A percentile compares a stretch with the other conserved stretches of the same genome.
Conservation (phyloP, 352 stramenopile species). For the Globisporangium spiculum region DNA sequence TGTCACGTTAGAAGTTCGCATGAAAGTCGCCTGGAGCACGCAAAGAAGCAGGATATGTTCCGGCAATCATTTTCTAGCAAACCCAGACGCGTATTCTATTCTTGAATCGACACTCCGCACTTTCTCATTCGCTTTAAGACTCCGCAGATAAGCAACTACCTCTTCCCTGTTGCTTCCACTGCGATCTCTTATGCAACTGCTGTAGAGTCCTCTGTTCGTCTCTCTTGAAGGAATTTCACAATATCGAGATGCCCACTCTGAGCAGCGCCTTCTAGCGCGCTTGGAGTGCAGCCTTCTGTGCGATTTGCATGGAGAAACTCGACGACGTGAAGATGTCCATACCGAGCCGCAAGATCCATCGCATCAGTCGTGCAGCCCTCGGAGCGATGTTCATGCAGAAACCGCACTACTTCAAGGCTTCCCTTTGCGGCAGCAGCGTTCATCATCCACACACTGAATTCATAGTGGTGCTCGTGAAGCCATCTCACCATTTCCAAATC, state of each 20-base stretch:
- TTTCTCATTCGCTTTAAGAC: not conserved
- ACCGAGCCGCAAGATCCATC: constrained; percentile 8
- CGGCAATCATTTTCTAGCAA: too few relatives aligned
- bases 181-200: not conserved
- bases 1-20: too few relatives aligned
- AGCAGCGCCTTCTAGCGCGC: constrained; percentile 1
- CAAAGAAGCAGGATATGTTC: too few relatives aligned
- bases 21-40: too few relatives aligned
- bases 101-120: not conserved
- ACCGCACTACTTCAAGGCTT: not conserved
- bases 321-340: constrained; percentile 6
- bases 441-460: constrained; percentile 8
- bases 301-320: constrained; percentile 5
- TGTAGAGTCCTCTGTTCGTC: not conserved
- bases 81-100: not conserved
- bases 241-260: not conserved
- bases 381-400: not conserved
- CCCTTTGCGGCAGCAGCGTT: constrained; percentile 10
- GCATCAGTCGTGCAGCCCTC: constrained; percentile 6
- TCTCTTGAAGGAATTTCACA: not conserved
- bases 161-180: not conserved
- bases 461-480: constrained; percentile 5
- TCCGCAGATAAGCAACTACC: not conserved
- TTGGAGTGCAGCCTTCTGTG: constrained; percentile 1
- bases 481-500: constrained; percentile 4